Conservation (phyloP, 140 eudicot species). For the Flaveria floridana region DNA sequence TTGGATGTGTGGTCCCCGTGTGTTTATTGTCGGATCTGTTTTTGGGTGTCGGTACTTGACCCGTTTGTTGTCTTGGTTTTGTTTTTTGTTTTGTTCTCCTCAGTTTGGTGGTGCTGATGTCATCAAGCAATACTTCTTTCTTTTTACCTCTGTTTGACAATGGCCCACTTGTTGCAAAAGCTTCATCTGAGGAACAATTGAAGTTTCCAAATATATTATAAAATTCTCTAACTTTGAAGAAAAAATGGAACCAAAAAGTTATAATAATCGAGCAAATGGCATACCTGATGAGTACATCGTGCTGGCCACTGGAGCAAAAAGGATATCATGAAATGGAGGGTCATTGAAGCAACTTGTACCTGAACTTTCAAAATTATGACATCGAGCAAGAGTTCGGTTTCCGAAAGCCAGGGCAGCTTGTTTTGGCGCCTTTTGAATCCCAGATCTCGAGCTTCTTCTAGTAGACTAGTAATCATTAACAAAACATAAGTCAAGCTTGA, state of each 20-base stretch:
- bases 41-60: slow-evolving; percentile 37
- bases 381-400: slow-evolving; percentile 59
- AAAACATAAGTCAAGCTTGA: background rate
- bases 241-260: background rate
- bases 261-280: background rate
- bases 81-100: slow-evolving; percentile 52
- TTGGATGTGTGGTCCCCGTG: slow-evolving; percentile 29
- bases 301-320: slow-evolving; percentile 48
- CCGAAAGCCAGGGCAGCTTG: slow-evolving; percentile 71
- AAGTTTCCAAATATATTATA: slow-evolving; percentile 17
- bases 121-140: slow-evolving; percentile 70
- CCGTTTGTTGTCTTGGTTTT: slow-evolving; percentile 60
- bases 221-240: background rate
- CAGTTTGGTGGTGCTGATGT: slow-evolving; percentile 37
- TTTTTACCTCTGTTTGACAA: slow-evolving; percentile 66
- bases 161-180: slow-evolving; percentile 53
- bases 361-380: slow-evolving; percentile 52
- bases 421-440: slow-evolving; percentile 55
- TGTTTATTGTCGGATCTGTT: slow-evolving; percentile 30
- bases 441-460: slow-evolving; percentile 55
- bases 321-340: slow-evolving; percentile 57
- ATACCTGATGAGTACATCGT: slow-evolving; percentile 37
- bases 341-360: slow-evolving; percentile 74
- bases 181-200: slow-evolving; percentile 48
- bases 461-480: slow-evolving; percentile 51